phyloP scores from a whole-genome alignment of 306 rosid genomes.

The Gastrolobium bilobum region DNA sequence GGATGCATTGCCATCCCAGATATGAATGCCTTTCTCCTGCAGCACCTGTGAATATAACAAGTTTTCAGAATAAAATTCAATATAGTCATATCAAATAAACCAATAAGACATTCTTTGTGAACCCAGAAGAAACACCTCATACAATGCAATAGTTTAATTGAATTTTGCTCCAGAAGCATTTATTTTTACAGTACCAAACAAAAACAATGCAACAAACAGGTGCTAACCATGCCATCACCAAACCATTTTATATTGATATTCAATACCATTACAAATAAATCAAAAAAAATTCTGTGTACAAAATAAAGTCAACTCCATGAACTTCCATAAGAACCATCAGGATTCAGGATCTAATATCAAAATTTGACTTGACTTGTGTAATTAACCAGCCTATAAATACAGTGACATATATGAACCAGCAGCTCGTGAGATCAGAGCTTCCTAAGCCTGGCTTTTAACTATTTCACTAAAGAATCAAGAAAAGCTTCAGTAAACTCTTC shows the following conservation, averaged over 20 bases:
- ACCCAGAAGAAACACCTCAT: conserved; percentile 9
- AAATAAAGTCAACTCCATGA: conserved; percentile 5
- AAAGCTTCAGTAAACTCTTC: conserved; percentile 34
- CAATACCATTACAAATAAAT: conserved; percentile 3
- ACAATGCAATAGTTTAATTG: conserved; percentile 8
- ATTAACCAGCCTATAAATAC: background rate
- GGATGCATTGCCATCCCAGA: conserved; percentile 98
- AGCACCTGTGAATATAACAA: conserved; percentile 70
- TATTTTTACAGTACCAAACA: background rate
- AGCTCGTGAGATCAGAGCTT: background rate
- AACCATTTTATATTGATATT: background rate
- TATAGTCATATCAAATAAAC: conserved; percentile 21
- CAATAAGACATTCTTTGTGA: conserved; percentile 32
- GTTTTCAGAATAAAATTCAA: conserved; percentile 38
- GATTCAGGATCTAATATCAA: background rate
- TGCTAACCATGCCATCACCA: conserved; percentile 32
- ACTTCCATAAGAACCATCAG: background rate
- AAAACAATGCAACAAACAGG: conserved; percentile 36
- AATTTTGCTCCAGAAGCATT: conserved; percentile 14
- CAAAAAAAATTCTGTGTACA: background rate
- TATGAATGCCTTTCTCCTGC: conserved; percentile 87
- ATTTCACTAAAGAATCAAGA: conserved; percentile 16
- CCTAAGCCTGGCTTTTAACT: conserved; percentile 12
- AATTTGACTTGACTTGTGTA: conserved; percentile 6
- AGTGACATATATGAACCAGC: conserved; percentile 21